phyloP scores from a whole-genome alignment of 257 asterid genomes.

The Solanum megistacrolobum region DNA sequence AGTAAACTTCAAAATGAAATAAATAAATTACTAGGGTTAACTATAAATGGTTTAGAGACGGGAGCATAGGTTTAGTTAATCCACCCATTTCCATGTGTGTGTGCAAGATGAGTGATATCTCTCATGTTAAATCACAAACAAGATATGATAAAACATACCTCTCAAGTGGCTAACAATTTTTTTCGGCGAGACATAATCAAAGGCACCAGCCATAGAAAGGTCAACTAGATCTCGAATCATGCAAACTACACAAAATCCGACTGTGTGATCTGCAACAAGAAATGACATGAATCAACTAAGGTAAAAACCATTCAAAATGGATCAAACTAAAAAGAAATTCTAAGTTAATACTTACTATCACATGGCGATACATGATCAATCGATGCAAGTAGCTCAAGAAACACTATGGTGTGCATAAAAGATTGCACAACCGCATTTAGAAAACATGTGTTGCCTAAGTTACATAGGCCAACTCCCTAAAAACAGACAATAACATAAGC shows the following conservation, averaged over 20 bases:
- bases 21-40: no score
- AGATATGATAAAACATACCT: not conserved
- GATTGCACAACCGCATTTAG: not conserved
- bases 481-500: no score
- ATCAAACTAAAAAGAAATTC: no score
- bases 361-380: not conserved
- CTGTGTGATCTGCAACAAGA: not conserved
- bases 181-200: not conserved
- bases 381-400: not conserved
- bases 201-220: not conserved
- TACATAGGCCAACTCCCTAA: not conserved
- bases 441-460: not conserved
- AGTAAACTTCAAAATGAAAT: not conserved
- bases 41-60: not conserved
- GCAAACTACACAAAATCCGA: not conserved
- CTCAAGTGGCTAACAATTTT: not conserved
- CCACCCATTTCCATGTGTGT: no score
- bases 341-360: not conserved
- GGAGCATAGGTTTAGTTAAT: no score
- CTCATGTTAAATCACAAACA: no score
- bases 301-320: no score
- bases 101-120: no score
- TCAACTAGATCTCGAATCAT: no score
- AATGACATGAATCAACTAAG: not conserved
- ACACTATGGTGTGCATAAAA: not conserved